These are phyloP conservation scores for Ogataea philodendri DNA, from an alignment of 805 yeast genomes.

Conservation along the genomic window DNA sequence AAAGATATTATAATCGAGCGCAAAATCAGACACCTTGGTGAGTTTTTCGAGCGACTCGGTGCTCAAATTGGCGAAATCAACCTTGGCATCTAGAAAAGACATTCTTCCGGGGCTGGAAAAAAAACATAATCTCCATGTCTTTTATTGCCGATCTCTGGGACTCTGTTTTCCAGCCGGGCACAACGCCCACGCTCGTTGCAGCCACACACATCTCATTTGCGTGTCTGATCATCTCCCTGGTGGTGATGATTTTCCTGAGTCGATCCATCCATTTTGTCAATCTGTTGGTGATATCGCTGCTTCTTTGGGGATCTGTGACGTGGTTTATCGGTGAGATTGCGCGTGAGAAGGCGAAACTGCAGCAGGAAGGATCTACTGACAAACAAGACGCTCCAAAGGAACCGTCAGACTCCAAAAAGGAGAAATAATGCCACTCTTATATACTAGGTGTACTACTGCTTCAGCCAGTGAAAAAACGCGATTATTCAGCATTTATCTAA, in stretches of 20 bases:
- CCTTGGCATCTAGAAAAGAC: slow-evolving; percentile 18
- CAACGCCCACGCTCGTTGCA: slow-evolving; percentile 80
- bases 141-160: slow-evolving; percentile 78
- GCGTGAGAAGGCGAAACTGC: slow-evolving; percentile 40
- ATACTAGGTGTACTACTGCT: too few relatives aligned
- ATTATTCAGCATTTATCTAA: slow-evolving; percentile 1
- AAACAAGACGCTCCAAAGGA: slow-evolving; percentile 23
- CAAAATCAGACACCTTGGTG: slow-evolving; percentile 34
- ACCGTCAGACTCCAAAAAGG: slow-evolving; percentile 4
- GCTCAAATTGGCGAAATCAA: slow-evolving; percentile 11
- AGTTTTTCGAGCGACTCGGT: slow-evolving; percentile 19
- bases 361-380: slow-evolving; percentile 43
- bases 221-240: slow-evolving; percentile 56
- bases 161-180: slow-evolving; percentile 88
- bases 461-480: slow-evolving; percentile 3
- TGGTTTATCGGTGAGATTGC: slow-evolving; percentile 83
- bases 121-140: slow-evolving; percentile 25
- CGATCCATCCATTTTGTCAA: slow-evolving; percentile 66
- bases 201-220: slow-evolving; percentile 88
- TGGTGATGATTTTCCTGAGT: slow-evolving; percentile 56
- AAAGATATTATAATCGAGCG: slow-evolving; percentile 39
- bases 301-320: slow-evolving; percentile 75
- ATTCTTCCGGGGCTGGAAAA: slow-evolving; percentile 1
- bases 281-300: slow-evolving; percentile 40
- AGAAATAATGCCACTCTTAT: slow-evolving; percentile 2